A percentile compares a stretch with the other conserved stretches of the same genome.
phyloP scores from a whole-genome alignment of 2,329 filamentous ascomycete species.

The Nigrograna mackinnonii region DNA sequence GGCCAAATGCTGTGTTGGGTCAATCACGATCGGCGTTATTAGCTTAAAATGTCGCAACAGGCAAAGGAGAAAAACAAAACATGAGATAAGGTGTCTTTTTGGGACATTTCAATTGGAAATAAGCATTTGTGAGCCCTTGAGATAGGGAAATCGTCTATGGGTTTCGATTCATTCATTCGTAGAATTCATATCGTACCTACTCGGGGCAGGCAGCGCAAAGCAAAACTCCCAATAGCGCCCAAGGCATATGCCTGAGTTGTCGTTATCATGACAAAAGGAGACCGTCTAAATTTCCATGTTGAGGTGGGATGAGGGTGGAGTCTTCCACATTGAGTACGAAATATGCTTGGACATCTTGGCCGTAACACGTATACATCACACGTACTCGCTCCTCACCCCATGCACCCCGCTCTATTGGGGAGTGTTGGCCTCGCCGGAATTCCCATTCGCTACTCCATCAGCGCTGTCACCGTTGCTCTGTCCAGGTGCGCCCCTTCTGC shows the following conservation, averaged over 20 bases:
- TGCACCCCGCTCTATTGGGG: slow-evolving; percentile 6
- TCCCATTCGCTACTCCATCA: slow-evolving; percentile 6
- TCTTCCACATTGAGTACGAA: background rate
- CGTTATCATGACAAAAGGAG: slow-evolving; percentile 1
- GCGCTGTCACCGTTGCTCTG: slow-evolving; percentile 7
- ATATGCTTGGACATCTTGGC: slow-evolving; percentile 4
- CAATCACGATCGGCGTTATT: no score
- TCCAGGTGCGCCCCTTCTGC: slow-evolving; percentile 28
- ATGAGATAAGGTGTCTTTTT: no score
- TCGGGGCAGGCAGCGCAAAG: no score
- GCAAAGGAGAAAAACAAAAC: no score
- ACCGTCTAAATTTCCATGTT: background rate
- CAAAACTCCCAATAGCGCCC: no score
- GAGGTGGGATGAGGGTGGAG: background rate
- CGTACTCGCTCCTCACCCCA: background rate
- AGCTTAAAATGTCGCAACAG: no score
- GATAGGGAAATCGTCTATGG: no score
- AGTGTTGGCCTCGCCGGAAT: slow-evolving; percentile 3
- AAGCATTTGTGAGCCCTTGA: no score
- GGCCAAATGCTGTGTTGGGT: no score
- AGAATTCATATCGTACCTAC: no score
- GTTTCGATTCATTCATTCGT: no score
- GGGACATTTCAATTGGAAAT: no score
- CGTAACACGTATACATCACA: slow-evolving; percentile 1
- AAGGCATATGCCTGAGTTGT: background rate